A percentile compares a stretch with the other conserved stretches of the same genome.
phyloP scores from a whole-genome alignment of 75 land plant species.

The Gnetum montanum region DNA sequence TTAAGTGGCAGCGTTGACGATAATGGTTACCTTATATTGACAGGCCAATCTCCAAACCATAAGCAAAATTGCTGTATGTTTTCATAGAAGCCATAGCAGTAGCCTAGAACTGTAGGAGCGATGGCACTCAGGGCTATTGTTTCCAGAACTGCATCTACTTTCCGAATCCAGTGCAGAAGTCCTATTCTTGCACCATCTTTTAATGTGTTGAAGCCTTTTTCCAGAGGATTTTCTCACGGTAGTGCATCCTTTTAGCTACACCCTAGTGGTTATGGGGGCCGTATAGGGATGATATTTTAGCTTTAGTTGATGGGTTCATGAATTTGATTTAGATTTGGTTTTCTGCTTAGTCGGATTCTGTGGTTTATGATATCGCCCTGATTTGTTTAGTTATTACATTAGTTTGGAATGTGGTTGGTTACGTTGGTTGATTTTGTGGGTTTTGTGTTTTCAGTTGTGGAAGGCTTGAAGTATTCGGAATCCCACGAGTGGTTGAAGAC shows the following conservation, averaged over 20 bases:
- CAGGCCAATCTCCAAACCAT: neutral
- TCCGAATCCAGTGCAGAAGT: conserved; percentile 19
- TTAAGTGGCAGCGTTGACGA: neutral
- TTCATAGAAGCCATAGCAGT: neutral
- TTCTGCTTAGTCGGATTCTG: neutral
- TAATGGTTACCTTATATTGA: neutral
- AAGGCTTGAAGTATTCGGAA: conserved; percentile 71
- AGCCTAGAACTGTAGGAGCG: no score
- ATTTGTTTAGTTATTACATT: neutral
- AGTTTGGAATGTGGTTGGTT: neutral
- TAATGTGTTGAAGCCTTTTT: conserved; percentile 27
- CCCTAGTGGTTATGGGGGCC: neutral
- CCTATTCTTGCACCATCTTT: conserved; percentile 7
- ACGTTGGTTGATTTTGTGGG: neutral
- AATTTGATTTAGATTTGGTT: neutral
- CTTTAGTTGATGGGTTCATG: neutral
- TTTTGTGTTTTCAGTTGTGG: conserved; percentile 41
- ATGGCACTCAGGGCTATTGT: conserved; percentile 59
- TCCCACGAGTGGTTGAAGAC: conserved; percentile 98
- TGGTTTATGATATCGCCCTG: neutral
- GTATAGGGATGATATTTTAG: neutral
- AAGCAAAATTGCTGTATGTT: neutral
- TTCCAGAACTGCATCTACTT: conserved; percentile 52
- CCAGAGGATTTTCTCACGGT: conserved; percentile 63
- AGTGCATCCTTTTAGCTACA: neutral